These are phyloP conservation scores for Flaveria brownii DNA, from an alignment of 129 eudicot genomes.

Conservation along the genomic window DNA sequence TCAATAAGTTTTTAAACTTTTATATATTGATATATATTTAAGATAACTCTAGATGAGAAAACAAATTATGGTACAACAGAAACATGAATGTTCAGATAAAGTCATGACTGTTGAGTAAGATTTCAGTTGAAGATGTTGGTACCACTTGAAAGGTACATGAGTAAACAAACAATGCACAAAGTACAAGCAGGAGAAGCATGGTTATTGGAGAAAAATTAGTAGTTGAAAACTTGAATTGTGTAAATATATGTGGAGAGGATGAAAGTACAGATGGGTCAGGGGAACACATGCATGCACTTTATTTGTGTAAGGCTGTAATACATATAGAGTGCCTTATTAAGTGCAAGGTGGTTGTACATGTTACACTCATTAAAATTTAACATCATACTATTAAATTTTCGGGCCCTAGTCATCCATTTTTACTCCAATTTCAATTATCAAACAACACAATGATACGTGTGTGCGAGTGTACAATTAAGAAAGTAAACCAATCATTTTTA, in stretches of 20 bases:
- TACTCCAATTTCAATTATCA: neutral
- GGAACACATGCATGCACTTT: slow-evolving; percentile 38
- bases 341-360: slow-evolving; percentile 49
- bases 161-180: slow-evolving; percentile 21
- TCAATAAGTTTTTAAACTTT: neutral
- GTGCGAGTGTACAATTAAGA: no score
- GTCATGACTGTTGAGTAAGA: neutral
- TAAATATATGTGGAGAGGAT: neutral
- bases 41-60: neutral
- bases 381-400: slow-evolving; percentile 28
- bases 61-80: neutral
- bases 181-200: neutral
- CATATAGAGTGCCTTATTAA: slow-evolving; percentile 3
- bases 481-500: no score
- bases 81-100: neutral
- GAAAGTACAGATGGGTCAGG: slow-evolving; percentile 28
- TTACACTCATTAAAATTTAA: slow-evolving; percentile 28
- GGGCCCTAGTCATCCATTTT: slow-evolving; percentile 31
- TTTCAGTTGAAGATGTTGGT: neutral
- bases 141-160: neutral
- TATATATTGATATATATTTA: neutral
- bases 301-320: slow-evolving; percentile 27
- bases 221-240: no score
- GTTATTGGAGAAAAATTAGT: neutral
- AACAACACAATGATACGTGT: neutral